phyloP scores from a whole-genome alignment of 116 monocot genomes.

The Zostera marina region DNA sequence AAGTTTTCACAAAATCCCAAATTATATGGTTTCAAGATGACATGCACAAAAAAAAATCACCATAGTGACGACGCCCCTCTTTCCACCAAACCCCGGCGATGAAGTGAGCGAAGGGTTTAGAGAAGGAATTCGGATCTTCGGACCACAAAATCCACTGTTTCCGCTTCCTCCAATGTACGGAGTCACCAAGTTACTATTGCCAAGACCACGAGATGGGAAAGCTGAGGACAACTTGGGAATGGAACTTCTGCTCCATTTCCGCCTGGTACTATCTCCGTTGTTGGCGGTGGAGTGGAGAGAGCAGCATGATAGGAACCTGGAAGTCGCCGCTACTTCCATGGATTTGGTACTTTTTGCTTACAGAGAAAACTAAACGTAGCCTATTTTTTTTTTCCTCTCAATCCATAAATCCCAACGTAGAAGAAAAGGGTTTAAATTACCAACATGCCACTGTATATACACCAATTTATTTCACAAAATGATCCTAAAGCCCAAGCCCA shows the following conservation, averaged over 20 bases:
- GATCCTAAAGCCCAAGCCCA: too few species aligned
- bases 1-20: neutral
- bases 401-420: too few species aligned
- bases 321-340: conserved; percentile 16
- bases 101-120: conserved; percentile 7
- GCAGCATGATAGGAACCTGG: conserved; percentile 7
- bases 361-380: too few species aligned
- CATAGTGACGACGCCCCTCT: conserved; percentile 71
- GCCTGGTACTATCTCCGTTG: neutral
- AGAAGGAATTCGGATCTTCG: conserved; percentile 19
- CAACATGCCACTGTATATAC: too few species aligned
- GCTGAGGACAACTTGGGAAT: neutral
- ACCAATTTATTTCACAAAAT: too few species aligned
- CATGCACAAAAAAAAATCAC: conserved; percentile 15
- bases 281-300: neutral
- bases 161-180: conserved; percentile 30
- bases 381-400: too few species aligned
- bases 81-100: conserved; percentile 21
- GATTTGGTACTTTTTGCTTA: neutral
- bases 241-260: neutral
- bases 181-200: conserved; percentile 10
- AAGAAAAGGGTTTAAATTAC: too few species aligned
- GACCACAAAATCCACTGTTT: conserved; percentile 27
- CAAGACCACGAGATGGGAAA: neutral
- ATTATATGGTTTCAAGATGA: neutral